Evolutionary conservation across 345 rosid species (phyloP).

Genomic region (Salix caprea): DNA sequence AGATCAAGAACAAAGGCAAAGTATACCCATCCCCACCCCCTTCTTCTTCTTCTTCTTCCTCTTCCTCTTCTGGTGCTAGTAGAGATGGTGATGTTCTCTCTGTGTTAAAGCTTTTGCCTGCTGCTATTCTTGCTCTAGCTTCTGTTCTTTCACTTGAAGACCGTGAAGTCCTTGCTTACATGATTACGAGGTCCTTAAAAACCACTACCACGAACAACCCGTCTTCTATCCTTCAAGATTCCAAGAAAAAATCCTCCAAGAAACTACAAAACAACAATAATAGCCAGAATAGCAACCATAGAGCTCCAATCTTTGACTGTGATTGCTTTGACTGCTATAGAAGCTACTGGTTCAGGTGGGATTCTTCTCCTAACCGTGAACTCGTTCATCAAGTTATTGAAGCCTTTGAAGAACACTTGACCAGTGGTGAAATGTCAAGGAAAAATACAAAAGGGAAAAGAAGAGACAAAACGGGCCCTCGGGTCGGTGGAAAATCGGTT

Average conservation of each 20-base stretch:
- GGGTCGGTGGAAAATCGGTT: slow-evolving; percentile 10
- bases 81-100: slow-evolving; percentile 33
- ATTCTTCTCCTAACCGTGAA: slow-evolving; percentile 79
- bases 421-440: slow-evolving; percentile 35
- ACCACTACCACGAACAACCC: slow-evolving; percentile 28
- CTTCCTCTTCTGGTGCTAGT: not conserved
- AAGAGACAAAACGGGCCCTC: slow-evolving; percentile 41
- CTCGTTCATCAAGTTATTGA: slow-evolving; percentile 76
- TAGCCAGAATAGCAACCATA: slow-evolving; percentile 14
- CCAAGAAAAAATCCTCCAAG: slow-evolving; percentile 36
- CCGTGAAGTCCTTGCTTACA: slow-evolving; percentile 83
- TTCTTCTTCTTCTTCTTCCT: slow-evolving; percentile 19
- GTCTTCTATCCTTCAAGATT: slow-evolving; percentile 12
- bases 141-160: slow-evolving; percentile 65
- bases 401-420: slow-evolving; percentile 73
- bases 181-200: slow-evolving; percentile 61
- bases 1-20: slow-evolving; percentile 85
- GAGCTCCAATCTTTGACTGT: slow-evolving; percentile 55
- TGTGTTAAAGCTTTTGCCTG: slow-evolving; percentile 62
- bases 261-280: slow-evolving; percentile 12
- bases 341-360: slow-evolving; percentile 88
- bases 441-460: slow-evolving; percentile 40
- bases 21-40: slow-evolving; percentile 64
- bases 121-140: slow-evolving; percentile 61
- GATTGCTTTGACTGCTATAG: slow-evolving; percentile 88